Evolutionary conservation across 108 stramenopile genomes (phyloP), one percentile per base, ranked within the genome.

Genomic region (Fragilariopsis cylindrus): DNA sequence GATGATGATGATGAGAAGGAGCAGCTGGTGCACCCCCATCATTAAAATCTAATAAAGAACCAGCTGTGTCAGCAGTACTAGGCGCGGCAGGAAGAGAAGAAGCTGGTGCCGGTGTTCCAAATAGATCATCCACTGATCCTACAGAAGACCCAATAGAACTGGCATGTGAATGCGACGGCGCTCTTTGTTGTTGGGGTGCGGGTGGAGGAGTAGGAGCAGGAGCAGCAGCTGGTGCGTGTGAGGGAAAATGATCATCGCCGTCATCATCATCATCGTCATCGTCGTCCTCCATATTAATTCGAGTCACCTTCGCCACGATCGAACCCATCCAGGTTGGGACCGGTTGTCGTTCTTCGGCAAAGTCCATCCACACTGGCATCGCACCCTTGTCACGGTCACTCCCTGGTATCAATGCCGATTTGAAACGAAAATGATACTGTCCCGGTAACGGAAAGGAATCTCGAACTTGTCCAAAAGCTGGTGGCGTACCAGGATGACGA

Each of bases 381-480:
- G 83, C 86, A 56, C 76, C 72, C 85, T 95, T 92, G 43, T 92
- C 94, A 43, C 89, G 82, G 73, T 95, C 94, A 2, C 80, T 78
- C 30, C 94, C 94, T 11, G 94, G 92, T 39, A 87, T 71, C 40
- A 95, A 70, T 3, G 94, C 87, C 70, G 83, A 92, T 86, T 97
- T 97, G 90, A 98, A 98, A 9, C 98, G 95, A 82, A 97, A 98
- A 80, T 98, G 98, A 80, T 96, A 98, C 11, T 79, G 84, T 58
- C 98, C 98, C 7, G 95, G 93, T 21, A 98, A 75, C 13, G 98
- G 98, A 81, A 98, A 98, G 75, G 92, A 72, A 63, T 84, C 78
- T 76, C 82, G 88, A 47, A 98, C 78, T 54, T 96, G 83, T 49
- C 84, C 85, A 42, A 98, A 85, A 19, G 91, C 77, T 0, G 94